These are phyloP conservation scores for Pseudogymnoascus sp. DNA, from an alignment of 2,329 filamentous ascomycete species.

Conservation along the genomic window DNA sequence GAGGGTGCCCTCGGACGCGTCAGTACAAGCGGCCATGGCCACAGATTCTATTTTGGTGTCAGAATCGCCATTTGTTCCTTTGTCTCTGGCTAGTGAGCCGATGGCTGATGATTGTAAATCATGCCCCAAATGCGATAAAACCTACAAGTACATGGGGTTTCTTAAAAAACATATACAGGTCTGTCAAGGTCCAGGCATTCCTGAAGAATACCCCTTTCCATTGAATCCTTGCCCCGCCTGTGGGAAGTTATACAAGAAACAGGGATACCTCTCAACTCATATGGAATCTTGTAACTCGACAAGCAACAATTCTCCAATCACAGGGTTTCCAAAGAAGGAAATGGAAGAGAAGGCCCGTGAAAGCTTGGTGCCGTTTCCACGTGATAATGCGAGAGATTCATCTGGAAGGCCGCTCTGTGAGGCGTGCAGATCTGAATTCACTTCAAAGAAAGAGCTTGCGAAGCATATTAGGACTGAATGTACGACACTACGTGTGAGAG, in stretches of 20 bases:
- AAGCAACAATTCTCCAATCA: not conserved
- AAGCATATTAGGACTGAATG: slow-evolving; percentile 1
- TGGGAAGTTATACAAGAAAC: not conserved
- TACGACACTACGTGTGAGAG: not conserved
- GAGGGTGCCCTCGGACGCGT: not conserved
- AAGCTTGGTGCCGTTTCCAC: not conserved
- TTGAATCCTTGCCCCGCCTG: not conserved
- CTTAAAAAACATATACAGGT: not conserved
- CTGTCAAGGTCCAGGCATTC: not conserved
- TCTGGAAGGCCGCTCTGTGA: not conserved
- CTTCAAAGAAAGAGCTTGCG: not conserved
- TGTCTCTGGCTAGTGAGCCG: not conserved
- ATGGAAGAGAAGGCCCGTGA: not conserved
- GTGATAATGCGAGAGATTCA: not conserved
- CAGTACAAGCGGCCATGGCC: not conserved
- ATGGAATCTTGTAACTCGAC: not conserved
- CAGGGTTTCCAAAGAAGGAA: not conserved
- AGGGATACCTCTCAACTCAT: not conserved
- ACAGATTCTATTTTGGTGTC: not conserved
- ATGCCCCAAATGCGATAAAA: not conserved
- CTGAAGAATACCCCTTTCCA: not conserved
- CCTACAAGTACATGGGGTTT: not conserved
- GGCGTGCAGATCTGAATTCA: not conserved
- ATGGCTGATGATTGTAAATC: not conserved
- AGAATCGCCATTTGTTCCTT: not conserved